Evolutionary conservation across 106 monocot species (phyloP).

Genomic region (Dendrobium catenatum): DNA sequence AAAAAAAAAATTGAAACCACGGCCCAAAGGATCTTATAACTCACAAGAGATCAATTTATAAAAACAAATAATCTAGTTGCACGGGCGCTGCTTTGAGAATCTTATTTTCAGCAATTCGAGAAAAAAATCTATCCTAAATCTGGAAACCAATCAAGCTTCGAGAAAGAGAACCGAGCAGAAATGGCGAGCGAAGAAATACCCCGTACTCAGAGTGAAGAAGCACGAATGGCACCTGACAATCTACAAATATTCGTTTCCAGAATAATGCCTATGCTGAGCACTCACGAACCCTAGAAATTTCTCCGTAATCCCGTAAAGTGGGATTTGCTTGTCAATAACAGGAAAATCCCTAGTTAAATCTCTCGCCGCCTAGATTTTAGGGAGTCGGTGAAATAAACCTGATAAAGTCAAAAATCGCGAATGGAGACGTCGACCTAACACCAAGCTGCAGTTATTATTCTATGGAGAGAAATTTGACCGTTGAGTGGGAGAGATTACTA

Average conservation of each 20-base stretch:
- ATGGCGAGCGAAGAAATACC: not conserved
- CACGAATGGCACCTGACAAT: not conserved
- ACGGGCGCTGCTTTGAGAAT: not conserved
- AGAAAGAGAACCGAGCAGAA: not conserved
- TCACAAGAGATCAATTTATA: not conserved
- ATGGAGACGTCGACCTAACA: too few relatives aligned
- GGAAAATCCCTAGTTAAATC: not conserved
- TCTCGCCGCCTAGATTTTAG: conserved; percentile 20
- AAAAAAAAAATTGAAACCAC: not conserved
- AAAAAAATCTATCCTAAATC: not conserved
- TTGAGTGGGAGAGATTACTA: too few relatives aligned
- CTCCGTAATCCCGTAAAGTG: not conserved
- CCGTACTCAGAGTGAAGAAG: not conserved
- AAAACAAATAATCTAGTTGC: not conserved
- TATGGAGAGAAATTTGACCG: too few relatives aligned
- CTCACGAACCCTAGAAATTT: not conserved
- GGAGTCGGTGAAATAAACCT: too few relatives aligned
- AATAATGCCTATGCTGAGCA: not conserved
- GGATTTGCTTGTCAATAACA: not conserved
- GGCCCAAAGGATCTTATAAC: not conserved
- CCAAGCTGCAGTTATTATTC: too few relatives aligned
- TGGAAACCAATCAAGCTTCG: not conserved
- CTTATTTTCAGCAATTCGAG: not conserved
- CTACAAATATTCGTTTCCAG: not conserved
- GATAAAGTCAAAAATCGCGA: too few relatives aligned